Conservation (phyloP, 148 eudicot species). For the Oxyria digyna region DNA sequence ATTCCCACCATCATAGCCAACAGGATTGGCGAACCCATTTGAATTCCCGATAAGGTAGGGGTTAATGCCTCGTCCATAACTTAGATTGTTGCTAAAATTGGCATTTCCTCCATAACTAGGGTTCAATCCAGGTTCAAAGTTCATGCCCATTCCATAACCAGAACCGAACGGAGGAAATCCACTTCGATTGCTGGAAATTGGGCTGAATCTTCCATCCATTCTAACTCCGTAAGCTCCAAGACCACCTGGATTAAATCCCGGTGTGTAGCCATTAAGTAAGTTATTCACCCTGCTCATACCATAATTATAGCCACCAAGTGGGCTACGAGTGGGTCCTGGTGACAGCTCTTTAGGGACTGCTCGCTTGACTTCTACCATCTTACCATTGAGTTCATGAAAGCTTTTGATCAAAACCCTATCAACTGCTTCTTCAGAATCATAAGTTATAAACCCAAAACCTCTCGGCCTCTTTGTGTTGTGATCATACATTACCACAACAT, state of each 20-base stretch:
- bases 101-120: slow-evolving; percentile 27
- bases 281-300: slow-evolving; percentile 5
- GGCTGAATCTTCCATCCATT: slow-evolving; percentile 8
- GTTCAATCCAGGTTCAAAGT: slow-evolving; percentile 39
- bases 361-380: slow-evolving; percentile 14
- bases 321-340: slow-evolving; percentile 13
- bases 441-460: slow-evolving; percentile 16
- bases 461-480: slow-evolving; percentile 17
- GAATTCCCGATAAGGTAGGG: slow-evolving; percentile 37
- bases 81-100: slow-evolving; percentile 25
- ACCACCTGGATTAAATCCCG: slow-evolving; percentile 33
- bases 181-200: background rate
- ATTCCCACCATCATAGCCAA: slow-evolving; percentile 34
- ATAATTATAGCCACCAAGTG: slow-evolving; percentile 5
- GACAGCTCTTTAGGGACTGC: slow-evolving; percentile 15
- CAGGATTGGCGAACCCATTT: slow-evolving; percentile 28
- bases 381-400: slow-evolving; percentile 16
- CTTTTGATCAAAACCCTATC: slow-evolving; percentile 13
- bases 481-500: slow-evolving; percentile 16
- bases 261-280: slow-evolving; percentile 13
- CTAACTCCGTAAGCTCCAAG: slow-evolving; percentile 11
- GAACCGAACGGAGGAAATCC: slow-evolving; percentile 30
- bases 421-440: slow-evolving; percentile 17
- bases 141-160: slow-evolving; percentile 32
- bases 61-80: slow-evolving; percentile 39